A percentile compares a stretch with the other conserved stretches of the same genome.
Conservation (phyloP, 1,284 basidiomycete species). For the Ustilago nuda region DNA sequence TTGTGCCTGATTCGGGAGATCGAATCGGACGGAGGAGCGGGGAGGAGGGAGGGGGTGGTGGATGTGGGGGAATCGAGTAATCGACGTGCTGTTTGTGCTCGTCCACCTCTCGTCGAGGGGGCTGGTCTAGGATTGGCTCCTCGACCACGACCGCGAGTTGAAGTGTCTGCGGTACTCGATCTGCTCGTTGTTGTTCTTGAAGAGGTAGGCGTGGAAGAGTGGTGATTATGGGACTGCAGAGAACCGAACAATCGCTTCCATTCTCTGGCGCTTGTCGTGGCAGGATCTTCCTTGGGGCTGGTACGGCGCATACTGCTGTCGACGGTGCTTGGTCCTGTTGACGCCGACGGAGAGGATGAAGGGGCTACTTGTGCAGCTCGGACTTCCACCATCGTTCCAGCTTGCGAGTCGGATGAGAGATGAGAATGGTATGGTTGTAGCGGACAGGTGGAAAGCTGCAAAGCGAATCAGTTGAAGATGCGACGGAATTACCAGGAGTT, state of each 20-base stretch:
- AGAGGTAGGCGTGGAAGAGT: not conserved
- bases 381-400: not conserved
- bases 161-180: not conserved
- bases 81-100: slow-evolving; percentile 5
- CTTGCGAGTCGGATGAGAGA: not conserved
- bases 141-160: slow-evolving; percentile 5
- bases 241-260: slow-evolving; percentile 35
- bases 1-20: slow-evolving; percentile 37
- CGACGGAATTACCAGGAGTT: too few relatives aligned
- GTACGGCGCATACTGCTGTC: slow-evolving; percentile 25
- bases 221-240: slow-evolving; percentile 20
- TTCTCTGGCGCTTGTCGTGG: slow-evolving; percentile 14
- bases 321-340: slow-evolving; percentile 9
- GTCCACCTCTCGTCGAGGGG: not conserved
- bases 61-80: slow-evolving; percentile 16
- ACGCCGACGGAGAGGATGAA: slow-evolving; percentile 4
- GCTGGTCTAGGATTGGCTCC: not conserved
- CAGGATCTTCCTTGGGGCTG: slow-evolving; percentile 16
- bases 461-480: too few relatives aligned
- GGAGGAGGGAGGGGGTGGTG: slow-evolving; percentile 1
- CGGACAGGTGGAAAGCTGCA: not conserved
- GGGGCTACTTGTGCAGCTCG: slow-evolving; percentile 4
- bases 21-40: slow-evolving; percentile 10
- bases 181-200: not conserved
- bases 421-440: not conserved